Percentiles rank a stretch among this genome's conserved stretches.
Conservation (phyloP, 352 stramenopile species). For the Pythium sukuiense region DNA sequence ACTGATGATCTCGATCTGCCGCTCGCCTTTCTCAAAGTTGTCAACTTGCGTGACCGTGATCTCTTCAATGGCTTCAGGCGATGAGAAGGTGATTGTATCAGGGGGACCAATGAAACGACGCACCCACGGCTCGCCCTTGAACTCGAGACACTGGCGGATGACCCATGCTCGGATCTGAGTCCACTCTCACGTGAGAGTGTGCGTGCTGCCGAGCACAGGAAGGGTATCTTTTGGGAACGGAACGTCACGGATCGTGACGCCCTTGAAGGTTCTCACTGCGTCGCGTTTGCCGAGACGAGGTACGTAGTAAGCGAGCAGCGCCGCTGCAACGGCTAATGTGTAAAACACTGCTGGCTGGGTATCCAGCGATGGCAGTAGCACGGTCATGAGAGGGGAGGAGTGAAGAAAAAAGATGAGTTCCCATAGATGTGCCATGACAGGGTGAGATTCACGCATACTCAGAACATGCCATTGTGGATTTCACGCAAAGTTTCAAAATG, state of each 20-base stretch:
- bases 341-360: neutral
- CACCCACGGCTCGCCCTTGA: slow-evolving; percentile 26
- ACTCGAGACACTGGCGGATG: neutral
- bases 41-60: slow-evolving; percentile 38
- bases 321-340: neutral
- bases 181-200: neutral
- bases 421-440: too few relatives aligned
- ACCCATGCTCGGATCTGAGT: slow-evolving; percentile 3
- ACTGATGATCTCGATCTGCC: slow-evolving; percentile 20
- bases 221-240: neutral
- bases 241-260: neutral
- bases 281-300: neutral
- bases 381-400: neutral
- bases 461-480: too few relatives aligned
- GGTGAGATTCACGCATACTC: too few relatives aligned
- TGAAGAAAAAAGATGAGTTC: too few relatives aligned
- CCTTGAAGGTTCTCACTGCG: neutral
- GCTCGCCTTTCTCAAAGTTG: slow-evolving; percentile 32
- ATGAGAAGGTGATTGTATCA: slow-evolving; percentile 22
- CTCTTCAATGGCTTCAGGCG: slow-evolving; percentile 29
- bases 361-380: neutral
- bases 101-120: slow-evolving; percentile 17
- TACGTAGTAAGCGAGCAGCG: neutral
- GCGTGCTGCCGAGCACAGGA: slow-evolving; percentile 4
- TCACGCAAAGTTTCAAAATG: too few relatives aligned